A percentile compares a stretch with the other conserved stretches of the same genome.
phyloP scores from a whole-genome alignment of 192 early-diverging fungal genomes.

The Ramicandelaber brevisporus region DNA sequence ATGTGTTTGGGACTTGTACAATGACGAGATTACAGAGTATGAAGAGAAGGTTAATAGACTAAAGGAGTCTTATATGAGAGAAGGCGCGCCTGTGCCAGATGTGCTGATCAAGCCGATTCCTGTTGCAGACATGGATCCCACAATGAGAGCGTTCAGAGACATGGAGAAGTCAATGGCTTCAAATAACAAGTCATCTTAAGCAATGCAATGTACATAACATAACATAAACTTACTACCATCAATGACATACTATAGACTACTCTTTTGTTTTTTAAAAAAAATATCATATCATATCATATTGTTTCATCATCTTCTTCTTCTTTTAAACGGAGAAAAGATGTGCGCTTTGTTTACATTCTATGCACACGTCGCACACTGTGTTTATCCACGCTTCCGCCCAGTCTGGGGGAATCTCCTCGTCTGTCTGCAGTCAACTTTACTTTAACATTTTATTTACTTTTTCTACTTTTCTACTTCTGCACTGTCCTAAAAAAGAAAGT shows the following conservation, averaged over 20 bases:
- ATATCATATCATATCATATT: not conserved
- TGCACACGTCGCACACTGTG: too few relatives aligned
- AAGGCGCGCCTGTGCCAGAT: slow-evolving; percentile 8
- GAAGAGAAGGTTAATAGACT: slow-evolving; percentile 8
- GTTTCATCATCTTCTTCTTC: too few relatives aligned
- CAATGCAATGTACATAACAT: not conserved
- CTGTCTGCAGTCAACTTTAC: too few relatives aligned
- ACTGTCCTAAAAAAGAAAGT: too few relatives aligned
- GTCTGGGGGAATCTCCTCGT: too few relatives aligned
- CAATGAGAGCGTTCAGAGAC: slow-evolving; percentile 18
- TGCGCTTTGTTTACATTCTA: too few relatives aligned
- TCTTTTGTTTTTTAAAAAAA: not conserved
- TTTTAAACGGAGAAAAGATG: too few relatives aligned
- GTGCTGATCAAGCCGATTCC: slow-evolving; percentile 9
- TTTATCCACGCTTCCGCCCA: too few relatives aligned
- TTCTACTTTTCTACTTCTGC: too few relatives aligned
- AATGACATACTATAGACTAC: not conserved
- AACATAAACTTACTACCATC: not conserved
- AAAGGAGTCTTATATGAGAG: slow-evolving; percentile 7
- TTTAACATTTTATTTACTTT: too few relatives aligned
- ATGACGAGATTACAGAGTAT: slow-evolving; percentile 19
- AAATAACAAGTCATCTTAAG: not conserved
- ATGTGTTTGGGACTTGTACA: slow-evolving; percentile 20
- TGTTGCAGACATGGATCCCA: slow-evolving; percentile 11
- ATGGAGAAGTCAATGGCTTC: slow-evolving; percentile 12